phyloP scores from a whole-genome alignment of 768 basidiomycete genomes.

The Calocybe cyanea region DNA sequence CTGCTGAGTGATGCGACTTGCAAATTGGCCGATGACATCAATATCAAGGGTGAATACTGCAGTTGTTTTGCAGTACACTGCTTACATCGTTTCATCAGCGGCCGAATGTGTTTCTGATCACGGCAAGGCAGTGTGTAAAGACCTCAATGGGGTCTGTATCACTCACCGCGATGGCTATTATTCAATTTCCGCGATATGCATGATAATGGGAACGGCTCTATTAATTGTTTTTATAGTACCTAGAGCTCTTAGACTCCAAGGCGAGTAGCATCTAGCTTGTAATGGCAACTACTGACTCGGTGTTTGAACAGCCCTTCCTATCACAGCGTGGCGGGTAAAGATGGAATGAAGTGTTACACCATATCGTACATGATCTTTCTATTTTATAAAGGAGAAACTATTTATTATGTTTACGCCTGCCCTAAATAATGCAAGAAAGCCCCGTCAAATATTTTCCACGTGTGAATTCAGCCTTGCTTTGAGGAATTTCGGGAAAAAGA shows the following conservation, averaged over 20 bases:
- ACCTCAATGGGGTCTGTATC: conserved; percentile 74
- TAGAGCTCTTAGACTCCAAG: conserved; percentile 80
- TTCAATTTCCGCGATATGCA: conserved; percentile 74
- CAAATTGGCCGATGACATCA: conserved; percentile 56
- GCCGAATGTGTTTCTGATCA: conserved; percentile 91
- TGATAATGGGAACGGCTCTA: conserved; percentile 69
- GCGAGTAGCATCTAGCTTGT: conserved; percentile 38
- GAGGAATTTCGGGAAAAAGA: conserved; percentile 31
- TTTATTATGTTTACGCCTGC: conserved; percentile 23
- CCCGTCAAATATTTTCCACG: conserved; percentile 36
- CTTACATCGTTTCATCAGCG: conserved; percentile 35
- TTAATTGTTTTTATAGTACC: conserved; percentile 79
- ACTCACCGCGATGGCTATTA: conserved; percentile 93
- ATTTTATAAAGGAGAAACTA: neutral
- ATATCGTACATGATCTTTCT: conserved; percentile 5
- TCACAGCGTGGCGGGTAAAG: conserved; percentile 69
- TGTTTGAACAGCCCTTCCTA: conserved; percentile 51
- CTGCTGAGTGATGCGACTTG: conserved; percentile 84
- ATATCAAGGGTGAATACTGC: conserved; percentile 46
- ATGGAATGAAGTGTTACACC: conserved; percentile 28
- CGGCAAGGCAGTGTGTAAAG: conserved; percentile 75
- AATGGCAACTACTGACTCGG: conserved; percentile 1
- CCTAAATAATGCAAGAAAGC: conserved; percentile 30
- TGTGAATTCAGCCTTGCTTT: conserved; percentile 29
- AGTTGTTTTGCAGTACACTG: conserved; percentile 9